These are phyloP conservation scores for Colletotrichum somersetense DNA, from an alignment of 2,329 filamentous ascomycete species.

Conservation along the genomic window DNA sequence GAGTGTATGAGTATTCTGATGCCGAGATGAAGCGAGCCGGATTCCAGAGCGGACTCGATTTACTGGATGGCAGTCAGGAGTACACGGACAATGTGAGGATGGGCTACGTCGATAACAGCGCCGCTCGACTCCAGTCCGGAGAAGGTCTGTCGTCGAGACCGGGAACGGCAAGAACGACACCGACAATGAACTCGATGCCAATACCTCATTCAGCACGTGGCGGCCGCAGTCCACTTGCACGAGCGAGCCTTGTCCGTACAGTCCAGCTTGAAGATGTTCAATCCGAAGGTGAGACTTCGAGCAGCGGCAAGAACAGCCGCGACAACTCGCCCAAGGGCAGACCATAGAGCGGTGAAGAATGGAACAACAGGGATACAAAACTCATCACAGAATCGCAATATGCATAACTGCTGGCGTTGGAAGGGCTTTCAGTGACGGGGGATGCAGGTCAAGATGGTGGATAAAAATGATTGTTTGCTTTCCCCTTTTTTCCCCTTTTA, in stretches of 20 bases:
- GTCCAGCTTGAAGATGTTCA: conserved; percentile 49
- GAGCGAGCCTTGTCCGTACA: conserved; percentile 51
- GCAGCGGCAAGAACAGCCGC: conserved; percentile 26
- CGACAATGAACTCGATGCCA: conserved; percentile 25
- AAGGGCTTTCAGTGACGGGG: neutral
- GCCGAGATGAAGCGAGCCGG: conserved; percentile 49
- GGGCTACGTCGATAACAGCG: conserved; percentile 45
- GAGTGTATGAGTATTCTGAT: conserved; percentile 64
- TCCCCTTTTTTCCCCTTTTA: conserved; percentile 8
- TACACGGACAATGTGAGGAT: conserved; percentile 42
- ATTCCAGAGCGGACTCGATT: conserved; percentile 24
- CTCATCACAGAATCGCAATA: conserved; percentile 11
- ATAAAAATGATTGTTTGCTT: neutral
- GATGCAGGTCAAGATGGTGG: neutral
- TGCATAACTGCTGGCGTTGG: conserved; percentile 24
- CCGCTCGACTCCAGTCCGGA: conserved; percentile 31
- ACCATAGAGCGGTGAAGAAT: neutral
- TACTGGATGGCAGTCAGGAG: conserved; percentile 20
- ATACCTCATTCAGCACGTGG: conserved; percentile 42
- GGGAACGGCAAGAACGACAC: conserved; percentile 37
- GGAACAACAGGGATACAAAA: neutral
- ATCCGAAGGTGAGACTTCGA: conserved; percentile 47
- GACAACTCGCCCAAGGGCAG: conserved; percentile 28
- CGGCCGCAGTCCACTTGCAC: conserved; percentile 56
- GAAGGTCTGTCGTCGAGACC: conserved; percentile 46